These are phyloP conservation scores for Phoma herbarum DNA, from an alignment of 2,329 filamentous ascomycete species.

Conservation along the genomic window DNA sequence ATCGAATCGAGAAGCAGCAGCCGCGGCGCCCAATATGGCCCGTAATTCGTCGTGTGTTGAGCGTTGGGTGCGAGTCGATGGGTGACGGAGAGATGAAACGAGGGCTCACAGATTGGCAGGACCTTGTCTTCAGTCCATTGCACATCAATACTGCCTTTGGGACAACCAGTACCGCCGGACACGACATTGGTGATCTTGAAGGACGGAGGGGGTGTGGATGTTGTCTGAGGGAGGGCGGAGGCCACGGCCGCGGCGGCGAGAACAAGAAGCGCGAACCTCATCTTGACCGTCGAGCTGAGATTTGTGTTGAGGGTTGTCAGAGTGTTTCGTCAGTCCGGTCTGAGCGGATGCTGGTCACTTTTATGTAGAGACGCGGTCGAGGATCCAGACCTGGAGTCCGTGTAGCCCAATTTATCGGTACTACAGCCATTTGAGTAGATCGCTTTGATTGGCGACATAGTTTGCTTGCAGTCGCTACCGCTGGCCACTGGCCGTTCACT, in stretches of 20 bases:
- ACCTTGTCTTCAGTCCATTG: conserved; percentile 42
- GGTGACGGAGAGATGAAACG: not conserved
- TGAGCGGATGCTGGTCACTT: not conserved
- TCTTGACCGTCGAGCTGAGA: not conserved
- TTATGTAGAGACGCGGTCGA: conserved; percentile 4
- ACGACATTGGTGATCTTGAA: conserved; percentile 46
- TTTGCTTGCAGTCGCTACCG: not conserved
- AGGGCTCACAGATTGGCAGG: conserved; percentile 43
- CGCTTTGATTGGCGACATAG: conserved; percentile 1
- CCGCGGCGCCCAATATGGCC: too few species aligned
- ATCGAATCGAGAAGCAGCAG: too few species aligned
- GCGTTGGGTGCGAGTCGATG: not conserved
- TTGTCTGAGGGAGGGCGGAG: conserved; percentile 11
- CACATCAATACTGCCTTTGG: conserved; percentile 48
- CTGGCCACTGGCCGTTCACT: not conserved
- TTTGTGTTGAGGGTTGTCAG: not conserved
- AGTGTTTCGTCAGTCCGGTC: not conserved
- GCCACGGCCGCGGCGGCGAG: conserved; percentile 2
- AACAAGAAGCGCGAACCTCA: conserved; percentile 1
- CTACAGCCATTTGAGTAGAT: conserved; percentile 7
- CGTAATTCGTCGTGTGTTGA: not conserved
- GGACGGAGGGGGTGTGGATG: conserved; percentile 31
- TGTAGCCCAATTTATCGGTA: conserved; percentile 12
- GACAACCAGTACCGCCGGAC: conserved; percentile 47
- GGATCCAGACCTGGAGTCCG: conserved; percentile 5